phyloP scores from a whole-genome alignment of 2,329 filamentous ascomycete genomes.

The Botryotinia calthae region DNA sequence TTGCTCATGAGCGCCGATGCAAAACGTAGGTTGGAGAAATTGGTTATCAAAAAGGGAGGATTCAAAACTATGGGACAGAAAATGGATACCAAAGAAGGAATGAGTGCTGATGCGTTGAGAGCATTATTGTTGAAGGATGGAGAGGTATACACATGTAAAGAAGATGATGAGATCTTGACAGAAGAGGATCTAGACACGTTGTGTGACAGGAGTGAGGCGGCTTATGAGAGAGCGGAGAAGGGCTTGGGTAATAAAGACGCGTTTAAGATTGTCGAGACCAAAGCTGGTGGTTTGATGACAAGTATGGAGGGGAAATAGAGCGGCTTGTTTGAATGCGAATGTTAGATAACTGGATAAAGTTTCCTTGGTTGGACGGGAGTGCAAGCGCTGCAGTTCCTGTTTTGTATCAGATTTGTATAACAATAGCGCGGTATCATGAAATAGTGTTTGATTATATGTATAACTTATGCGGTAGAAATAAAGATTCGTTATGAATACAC shows the following conservation, averaged over 20 bases:
- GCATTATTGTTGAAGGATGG: slow-evolving; percentile 71
- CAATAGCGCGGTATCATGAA: not conserved
- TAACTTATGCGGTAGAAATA: not conserved
- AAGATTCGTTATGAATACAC: not conserved
- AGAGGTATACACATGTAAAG: slow-evolving; percentile 56
- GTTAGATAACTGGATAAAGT: not conserved
- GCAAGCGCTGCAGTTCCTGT: not conserved
- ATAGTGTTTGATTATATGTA: slow-evolving; percentile 1
- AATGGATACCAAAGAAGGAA: slow-evolving; percentile 47
- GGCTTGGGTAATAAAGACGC: slow-evolving; percentile 70
- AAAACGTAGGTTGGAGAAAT: slow-evolving; percentile 86
- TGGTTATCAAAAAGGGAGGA: slow-evolving; percentile 92
- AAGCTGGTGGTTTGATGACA: slow-evolving; percentile 43
- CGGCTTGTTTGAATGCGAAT: not conserved
- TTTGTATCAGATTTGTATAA: slow-evolving; percentile 4
- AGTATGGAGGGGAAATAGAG: slow-evolving; percentile 27
- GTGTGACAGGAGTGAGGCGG: slow-evolving; percentile 66
- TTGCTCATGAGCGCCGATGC: slow-evolving; percentile 84
- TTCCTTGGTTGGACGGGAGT: not conserved
- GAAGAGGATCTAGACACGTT: slow-evolving; percentile 74
- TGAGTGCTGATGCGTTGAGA: slow-evolving; percentile 61
- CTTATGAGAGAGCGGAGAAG: slow-evolving; percentile 70
- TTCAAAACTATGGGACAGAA: slow-evolving; percentile 69
- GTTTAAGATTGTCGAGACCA: slow-evolving; percentile 82
- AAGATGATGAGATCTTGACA: slow-evolving; percentile 65